A percentile compares a stretch with the other conserved stretches of the same genome.
Conservation (phyloP, 2,329 filamentous ascomycete species). For the Sordariomycetes sp. region DNA sequence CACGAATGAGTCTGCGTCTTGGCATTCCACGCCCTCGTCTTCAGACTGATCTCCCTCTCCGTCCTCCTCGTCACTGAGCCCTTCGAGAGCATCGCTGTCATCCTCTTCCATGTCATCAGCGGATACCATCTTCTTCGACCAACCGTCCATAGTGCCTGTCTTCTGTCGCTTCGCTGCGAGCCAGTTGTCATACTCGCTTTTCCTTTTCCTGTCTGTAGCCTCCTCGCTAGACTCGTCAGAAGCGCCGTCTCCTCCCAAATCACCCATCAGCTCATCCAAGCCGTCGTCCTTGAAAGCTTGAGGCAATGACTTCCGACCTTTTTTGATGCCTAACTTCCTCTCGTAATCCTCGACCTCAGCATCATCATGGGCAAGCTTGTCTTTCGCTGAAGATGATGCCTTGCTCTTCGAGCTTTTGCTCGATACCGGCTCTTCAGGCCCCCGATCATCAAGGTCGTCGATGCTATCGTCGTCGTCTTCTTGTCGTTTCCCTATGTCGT, state of each 20-base stretch:
- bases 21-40: conserved; percentile 17
- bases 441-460: conserved; percentile 7
- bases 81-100: conserved; percentile 8
- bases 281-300: conserved; percentile 76
- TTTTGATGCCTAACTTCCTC: conserved; percentile 74
- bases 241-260: conserved; percentile 36
- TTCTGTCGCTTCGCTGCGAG: conserved; percentile 47
- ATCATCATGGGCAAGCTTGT: conserved; percentile 70
- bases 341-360: conserved; percentile 82
- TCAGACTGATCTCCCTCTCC: conserved; percentile 19
- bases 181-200: conserved; percentile 50
- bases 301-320: conserved; percentile 63
- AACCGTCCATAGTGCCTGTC: conserved; percentile 15
- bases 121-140: conserved; percentile 13
- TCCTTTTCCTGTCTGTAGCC: no score
- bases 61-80: conserved; percentile 9
- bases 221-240: conserved; percentile 47
- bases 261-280: conserved; percentile 67
- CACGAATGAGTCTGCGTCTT: conserved; percentile 28
- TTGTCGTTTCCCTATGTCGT: conserved; percentile 6
- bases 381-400: conserved; percentile 34
- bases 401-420: conserved; percentile 14
- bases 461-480: conserved; percentile 12
- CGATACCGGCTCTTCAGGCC: conserved; percentile 3
- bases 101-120: conserved; percentile 13